Conservation (phyloP, 2,329 filamentous ascomycete species). For the Pseudopithomyces maydicus region DNA sequence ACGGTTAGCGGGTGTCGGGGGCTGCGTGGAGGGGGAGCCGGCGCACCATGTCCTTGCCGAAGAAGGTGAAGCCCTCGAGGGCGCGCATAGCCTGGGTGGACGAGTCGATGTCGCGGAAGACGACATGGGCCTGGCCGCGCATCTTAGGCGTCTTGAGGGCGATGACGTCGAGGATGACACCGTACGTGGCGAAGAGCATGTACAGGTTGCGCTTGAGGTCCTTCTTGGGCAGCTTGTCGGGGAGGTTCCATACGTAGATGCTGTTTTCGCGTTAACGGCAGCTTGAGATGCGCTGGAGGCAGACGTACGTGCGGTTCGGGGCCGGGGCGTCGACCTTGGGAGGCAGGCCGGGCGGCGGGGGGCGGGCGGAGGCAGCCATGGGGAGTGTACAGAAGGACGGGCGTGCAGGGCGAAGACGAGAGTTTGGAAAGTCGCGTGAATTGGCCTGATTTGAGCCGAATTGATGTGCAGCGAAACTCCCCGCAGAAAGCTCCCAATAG, state of each 20-base stretch:
- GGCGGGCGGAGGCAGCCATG: constrained; percentile 29
- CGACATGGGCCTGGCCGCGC: constrained; percentile 93
- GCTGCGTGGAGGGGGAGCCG: too few species aligned
- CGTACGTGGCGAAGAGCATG: constrained; percentile 92
- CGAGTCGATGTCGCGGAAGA: constrained; percentile 87
- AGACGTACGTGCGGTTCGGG: constrained; percentile 42
- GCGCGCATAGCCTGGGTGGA: constrained; percentile 92
- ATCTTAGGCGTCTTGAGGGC: constrained; percentile 88
- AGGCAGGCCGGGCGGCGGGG: constrained; percentile 3
- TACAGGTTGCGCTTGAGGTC: constrained; percentile 89
- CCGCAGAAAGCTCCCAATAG: background rate
- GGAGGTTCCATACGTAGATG: constrained; percentile 88
- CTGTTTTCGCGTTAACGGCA: constrained; percentile 51
- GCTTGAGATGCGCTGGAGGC: constrained; percentile 7
- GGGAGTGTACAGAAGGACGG: background rate
- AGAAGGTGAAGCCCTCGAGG: constrained; percentile 82
- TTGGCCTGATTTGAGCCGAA: too few species aligned
- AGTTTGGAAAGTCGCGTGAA: too few species aligned
- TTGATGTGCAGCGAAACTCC: background rate
- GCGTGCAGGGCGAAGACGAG: background rate
- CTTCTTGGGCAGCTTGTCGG: constrained; percentile 85
- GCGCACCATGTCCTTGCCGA: constrained; percentile 83
- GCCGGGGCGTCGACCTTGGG: background rate
- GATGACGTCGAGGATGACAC: constrained; percentile 88
- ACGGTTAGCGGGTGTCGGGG: constrained; percentile 22